Evolutionary conservation across 1,284 basidiomycete genomes (phyloP), one percentile per base, ranked within the genome.

Genomic region (Pseudozyma tsukubaensis): DNA sequence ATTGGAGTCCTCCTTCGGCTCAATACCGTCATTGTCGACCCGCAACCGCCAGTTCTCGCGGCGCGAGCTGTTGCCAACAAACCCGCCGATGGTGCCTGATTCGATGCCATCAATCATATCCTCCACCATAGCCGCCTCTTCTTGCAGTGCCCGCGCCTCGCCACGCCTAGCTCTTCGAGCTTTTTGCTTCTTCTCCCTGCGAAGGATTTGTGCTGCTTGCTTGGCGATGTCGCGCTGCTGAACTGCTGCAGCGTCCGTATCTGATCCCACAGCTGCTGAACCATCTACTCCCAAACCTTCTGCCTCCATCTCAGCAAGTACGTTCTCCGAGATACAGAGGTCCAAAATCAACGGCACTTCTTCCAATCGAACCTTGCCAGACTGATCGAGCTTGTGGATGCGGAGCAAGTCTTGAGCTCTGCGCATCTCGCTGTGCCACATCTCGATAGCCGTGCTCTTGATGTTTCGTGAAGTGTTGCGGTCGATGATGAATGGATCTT

Each of bases 401-500:
- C 45, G 42, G 14, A 75, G 60, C 24, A 66, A 16, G 11, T 36
- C n/a, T 3, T 48, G 21, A 9, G 68, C 72, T 18, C 57, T 32
- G 13, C 59, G 18, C 53, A 75, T 57, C 53, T 70, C 68, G 37
- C 13, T 44, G 21, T 65, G 59, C 57, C 63, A 66, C 12, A 50
- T 51, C 37, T 60, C 50, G 11, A 69, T 50, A 10, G 71, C 50
- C 9, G 29, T 53, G 10, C 43, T 18, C 42, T 65, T 59, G 45
- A 85, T 74, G 65, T 84, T 84, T 29, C 76, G 63, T 18, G 81
- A 70, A 12, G 80, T 83, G 61, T 85, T 85, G 40, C 84, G 78
- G 45, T 82, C 80, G 24, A 80, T 59, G 56, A 84, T 82, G 70
- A 85, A 85, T 9, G 85, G 85, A 55, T 85, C 85, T 54, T 85